Evolutionary conservation across 192 early-diverging fungal species (phyloP), one percentile per base, ranked within the genome.

Genomic region (Coemansia sp.): DNA sequence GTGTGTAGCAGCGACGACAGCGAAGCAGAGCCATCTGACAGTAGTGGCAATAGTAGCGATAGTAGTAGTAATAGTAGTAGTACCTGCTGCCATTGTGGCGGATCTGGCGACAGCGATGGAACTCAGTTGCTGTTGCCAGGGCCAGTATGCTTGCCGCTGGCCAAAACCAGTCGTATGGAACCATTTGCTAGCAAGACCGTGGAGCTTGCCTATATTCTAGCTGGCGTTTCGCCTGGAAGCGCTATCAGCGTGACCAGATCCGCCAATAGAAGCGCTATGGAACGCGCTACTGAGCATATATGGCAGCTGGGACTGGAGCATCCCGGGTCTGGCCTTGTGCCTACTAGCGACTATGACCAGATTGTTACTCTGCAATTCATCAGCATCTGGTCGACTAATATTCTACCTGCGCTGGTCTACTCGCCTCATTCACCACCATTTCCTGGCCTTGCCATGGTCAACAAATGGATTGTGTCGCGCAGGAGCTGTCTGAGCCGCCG

Each of bases 291-390:
- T n/a, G 63, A 72, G 22, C 61, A 47, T 22, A 54, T 73, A 57
- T 66, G 65, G 65, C 60, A 63, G 41, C 60, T 73, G 13, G 71
- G 71, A 13, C 13, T 63, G 21, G 60, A 58, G 48, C 21, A 63
- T 19, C 71, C 71, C 18, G 71, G 62, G 7, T 62, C 71, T n/a
- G 61, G 61, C 41, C 43, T 73, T 39, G 71, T 73, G 15, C 71
- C 71, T 13, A 22, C 15, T 36, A 42, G 41, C 71, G 65, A 63
- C 65, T 62, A 61, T 40, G 71, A 22, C 45, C 37, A 42, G 22
- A 62, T 63, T 45, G 48, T 39, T 42, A 56, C 66, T 47, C 22
- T 67, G 32, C 60, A 73, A 41, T 73, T 73, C 62, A 22, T 73
- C 18, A 19, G 57, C 21, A 5, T 62, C 12, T 73, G 71, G 71